Conservation (phyloP, 495 filamentous ascomycete species). For the Cercophora newfieldiana region DNA sequence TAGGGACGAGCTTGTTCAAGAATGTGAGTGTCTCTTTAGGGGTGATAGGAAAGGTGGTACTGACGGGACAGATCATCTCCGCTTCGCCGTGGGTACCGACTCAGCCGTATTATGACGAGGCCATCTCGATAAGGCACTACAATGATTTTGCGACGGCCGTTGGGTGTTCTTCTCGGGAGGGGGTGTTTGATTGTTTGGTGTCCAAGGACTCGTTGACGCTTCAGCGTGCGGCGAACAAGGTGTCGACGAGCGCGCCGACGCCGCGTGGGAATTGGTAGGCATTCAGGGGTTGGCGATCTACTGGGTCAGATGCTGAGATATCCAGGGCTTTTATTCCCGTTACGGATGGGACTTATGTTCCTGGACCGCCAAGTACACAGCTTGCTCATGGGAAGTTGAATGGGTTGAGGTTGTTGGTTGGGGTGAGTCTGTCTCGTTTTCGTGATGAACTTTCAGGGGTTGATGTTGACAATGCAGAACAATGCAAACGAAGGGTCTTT, state of each 20-base stretch:
- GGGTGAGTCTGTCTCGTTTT: slow-evolving; percentile 37
- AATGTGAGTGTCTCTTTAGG: slow-evolving; percentile 13
- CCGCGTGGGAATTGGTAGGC: slow-evolving; percentile 24
- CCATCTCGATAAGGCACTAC: slow-evolving; percentile 31
- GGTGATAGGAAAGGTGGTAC: not conserved
- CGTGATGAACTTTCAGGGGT: not conserved
- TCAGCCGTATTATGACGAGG: slow-evolving; percentile 49
- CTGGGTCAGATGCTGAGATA: not conserved
- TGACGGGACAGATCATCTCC: slow-evolving; percentile 43
- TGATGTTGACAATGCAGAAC: slow-evolving; percentile 34
- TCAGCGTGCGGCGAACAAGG: slow-evolving; percentile 31
- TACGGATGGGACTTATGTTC: slow-evolving; percentile 56
- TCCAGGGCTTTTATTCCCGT: slow-evolving; percentile 61
- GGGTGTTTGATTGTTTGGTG: slow-evolving; percentile 55
- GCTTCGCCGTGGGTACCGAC: slow-evolving; percentile 54
- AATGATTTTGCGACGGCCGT: slow-evolving; percentile 47
- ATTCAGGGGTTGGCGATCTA: not conserved
- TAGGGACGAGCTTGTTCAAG: slow-evolving; percentile 15
- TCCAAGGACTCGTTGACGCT: slow-evolving; percentile 46
- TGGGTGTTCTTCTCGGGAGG: slow-evolving; percentile 41
- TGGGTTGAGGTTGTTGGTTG: slow-evolving; percentile 49
- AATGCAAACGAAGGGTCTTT: slow-evolving; percentile 52
- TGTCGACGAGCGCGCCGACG: slow-evolving; percentile 13
- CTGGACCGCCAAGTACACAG: slow-evolving; percentile 50
- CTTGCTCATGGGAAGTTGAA: slow-evolving; percentile 50